These are phyloP conservation scores for Neurospora sp. DNA, from an alignment of 495 filamentous ascomycete genomes.

Conservation along the genomic window DNA sequence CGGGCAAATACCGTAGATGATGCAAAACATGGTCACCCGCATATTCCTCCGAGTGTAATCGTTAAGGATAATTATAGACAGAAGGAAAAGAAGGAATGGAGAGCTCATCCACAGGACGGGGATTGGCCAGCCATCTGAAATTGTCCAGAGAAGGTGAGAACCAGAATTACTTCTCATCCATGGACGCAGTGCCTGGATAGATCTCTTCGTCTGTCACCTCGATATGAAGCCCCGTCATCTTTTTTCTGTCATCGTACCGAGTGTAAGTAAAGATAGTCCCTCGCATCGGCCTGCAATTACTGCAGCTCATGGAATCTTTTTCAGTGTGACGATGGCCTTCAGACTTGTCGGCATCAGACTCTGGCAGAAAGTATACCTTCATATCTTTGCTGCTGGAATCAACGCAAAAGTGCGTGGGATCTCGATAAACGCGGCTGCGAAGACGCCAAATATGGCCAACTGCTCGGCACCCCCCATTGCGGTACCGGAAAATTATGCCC, in stretches of 20 bases:
- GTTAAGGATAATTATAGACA: too few species aligned
- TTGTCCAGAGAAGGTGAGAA: neutral
- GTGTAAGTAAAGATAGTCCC: neutral
- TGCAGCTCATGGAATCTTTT: neutral
- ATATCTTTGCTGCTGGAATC: too few species aligned
- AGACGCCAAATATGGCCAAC: neutral
- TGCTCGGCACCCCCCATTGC: neutral
- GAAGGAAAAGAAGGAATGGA: neutral
- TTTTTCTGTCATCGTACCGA: neutral
- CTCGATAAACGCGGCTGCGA: neutral
- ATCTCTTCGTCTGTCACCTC: neutral
- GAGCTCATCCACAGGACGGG: neutral
- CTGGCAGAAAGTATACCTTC: neutral
- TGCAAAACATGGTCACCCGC: neutral
- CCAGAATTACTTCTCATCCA: neutral
- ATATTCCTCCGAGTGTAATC: neutral
- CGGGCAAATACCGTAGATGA: neutral
- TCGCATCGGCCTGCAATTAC: neutral
- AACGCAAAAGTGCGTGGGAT: neutral
- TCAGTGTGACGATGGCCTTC: neutral
- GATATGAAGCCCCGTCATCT: neutral
- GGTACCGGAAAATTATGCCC: neutral
- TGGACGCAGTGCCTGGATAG: neutral
- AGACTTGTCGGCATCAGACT: neutral
- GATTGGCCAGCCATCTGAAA: neutral